Conservation (phyloP, 2,329 filamentous ascomycete genomes). For the Penicillium sp. region DNA sequence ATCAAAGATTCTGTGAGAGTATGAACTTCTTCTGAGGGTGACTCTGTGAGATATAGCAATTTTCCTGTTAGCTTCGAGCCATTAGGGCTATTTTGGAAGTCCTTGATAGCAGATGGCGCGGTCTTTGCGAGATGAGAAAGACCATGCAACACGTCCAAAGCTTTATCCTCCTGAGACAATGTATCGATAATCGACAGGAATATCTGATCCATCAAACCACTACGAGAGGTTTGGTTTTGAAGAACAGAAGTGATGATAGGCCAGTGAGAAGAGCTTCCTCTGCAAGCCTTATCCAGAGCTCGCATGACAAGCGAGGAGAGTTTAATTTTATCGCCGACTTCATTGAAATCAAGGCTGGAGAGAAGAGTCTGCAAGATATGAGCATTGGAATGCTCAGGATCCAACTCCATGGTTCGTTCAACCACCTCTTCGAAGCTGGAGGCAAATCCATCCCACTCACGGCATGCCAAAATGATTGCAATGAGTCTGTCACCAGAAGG, state of each 20-base stretch:
- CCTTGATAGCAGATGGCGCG: slow-evolving; percentile 41
- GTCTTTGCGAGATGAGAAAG: slow-evolving; percentile 46
- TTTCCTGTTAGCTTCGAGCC: slow-evolving; percentile 54
- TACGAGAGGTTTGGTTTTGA: slow-evolving; percentile 37
- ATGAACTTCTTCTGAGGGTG: slow-evolving; percentile 52
- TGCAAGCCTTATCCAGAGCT: slow-evolving; percentile 37
- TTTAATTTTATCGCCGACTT: slow-evolving; percentile 35
- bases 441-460: slow-evolving; percentile 44
- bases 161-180: slow-evolving; percentile 40
- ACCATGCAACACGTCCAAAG: slow-evolving; percentile 43
- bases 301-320: slow-evolving; percentile 37
- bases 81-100: slow-evolving; percentile 45
- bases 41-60: slow-evolving; percentile 55
- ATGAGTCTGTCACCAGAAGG: slow-evolving; percentile 68
- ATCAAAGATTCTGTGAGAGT: slow-evolving; percentile 39
- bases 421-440: slow-evolving; percentile 40
- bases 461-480: slow-evolving; percentile 61
- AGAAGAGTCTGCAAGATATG: slow-evolving; percentile 41
- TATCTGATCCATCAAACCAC: slow-evolving; percentile 35
- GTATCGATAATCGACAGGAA: slow-evolving; percentile 41
- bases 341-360: slow-evolving; percentile 37
- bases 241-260: slow-evolving; percentile 39
- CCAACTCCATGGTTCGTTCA: slow-evolving; percentile 33
- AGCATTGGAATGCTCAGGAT: slow-evolving; percentile 32
- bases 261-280: slow-evolving; percentile 40